Evolutionary conservation across 164 flowering plant species (phyloP).

Genomic region (Paratinospora sagittata): DNA sequence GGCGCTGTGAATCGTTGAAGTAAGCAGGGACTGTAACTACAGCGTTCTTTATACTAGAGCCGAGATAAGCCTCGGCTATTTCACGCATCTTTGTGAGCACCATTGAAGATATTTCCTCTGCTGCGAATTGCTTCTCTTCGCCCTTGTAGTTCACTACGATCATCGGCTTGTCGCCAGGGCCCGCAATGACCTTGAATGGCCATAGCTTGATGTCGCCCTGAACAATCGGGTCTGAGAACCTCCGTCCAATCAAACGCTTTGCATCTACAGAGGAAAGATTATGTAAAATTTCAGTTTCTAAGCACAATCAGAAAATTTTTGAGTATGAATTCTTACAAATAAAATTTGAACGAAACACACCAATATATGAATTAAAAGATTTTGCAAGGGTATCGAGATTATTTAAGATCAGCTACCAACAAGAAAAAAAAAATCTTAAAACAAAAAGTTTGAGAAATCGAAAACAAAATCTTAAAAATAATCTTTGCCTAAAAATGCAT

Average conservation of each 20-base stretch:
- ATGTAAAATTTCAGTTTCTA: too few species aligned
- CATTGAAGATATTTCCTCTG: slow-evolving; percentile 71
- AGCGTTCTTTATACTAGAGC: slow-evolving; percentile 49
- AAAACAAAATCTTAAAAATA: too few species aligned
- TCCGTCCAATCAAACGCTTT: slow-evolving; percentile 53
- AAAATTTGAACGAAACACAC: too few species aligned
- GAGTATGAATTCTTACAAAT: too few species aligned
- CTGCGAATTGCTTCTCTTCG: slow-evolving; percentile 60
- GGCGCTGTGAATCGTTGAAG: slow-evolving; percentile 72
- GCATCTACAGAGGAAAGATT: slow-evolving; percentile 41
- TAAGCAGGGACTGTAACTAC: slow-evolving; percentile 74
- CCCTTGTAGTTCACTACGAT: slow-evolving; percentile 47
- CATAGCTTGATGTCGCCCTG: slow-evolving; percentile 47
- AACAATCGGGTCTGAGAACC: slow-evolving; percentile 38
- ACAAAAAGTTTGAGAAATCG: too few species aligned
- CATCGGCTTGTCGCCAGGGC: slow-evolving; percentile 52
- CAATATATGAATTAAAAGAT: too few species aligned
- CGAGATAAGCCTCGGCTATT: slow-evolving; percentile 64
- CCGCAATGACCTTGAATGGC: slow-evolving; percentile 55
- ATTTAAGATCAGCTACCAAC: too few species aligned
- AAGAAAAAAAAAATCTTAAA: too few species aligned
- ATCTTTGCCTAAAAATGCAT: too few species aligned
- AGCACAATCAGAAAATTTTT: too few species aligned
- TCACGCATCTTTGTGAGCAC: slow-evolving; percentile 60
- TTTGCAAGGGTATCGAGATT: too few species aligned